phyloP scores from a whole-genome alignment of 2,329 filamentous ascomycete genomes.

The Lecanosticta acicola region DNA sequence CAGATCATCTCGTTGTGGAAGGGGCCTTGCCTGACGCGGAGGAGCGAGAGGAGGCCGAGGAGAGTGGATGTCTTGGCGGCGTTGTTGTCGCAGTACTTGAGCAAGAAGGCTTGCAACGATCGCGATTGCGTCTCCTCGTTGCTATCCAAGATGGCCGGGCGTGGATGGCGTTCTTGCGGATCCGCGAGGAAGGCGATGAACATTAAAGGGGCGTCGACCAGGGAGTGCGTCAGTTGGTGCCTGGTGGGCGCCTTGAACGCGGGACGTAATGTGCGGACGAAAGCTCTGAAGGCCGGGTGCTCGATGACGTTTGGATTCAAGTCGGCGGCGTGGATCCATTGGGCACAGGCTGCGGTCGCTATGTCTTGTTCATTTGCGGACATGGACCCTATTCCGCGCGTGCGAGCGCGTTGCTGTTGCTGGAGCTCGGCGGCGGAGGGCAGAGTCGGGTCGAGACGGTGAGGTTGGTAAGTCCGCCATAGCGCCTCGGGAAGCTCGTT shows the following conservation, averaged over 20 bases:
- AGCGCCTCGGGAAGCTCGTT: constrained; percentile 19
- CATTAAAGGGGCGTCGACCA: constrained; percentile 23
- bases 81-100: constrained; percentile 22
- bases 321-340: constrained; percentile 20
- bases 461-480: constrained; percentile 24
- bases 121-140: constrained; percentile 22
- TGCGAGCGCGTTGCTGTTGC: constrained; percentile 21
- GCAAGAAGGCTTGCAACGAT: constrained; percentile 20
- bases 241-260: constrained; percentile 20
- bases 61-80: constrained; percentile 14
- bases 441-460: constrained; percentile 21
- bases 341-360: constrained; percentile 20
- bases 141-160: constrained; percentile 21
- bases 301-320: constrained; percentile 17
- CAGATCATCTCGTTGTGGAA: constrained; percentile 24
- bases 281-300: constrained; percentile 21
- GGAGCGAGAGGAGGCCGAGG: constrained; percentile 20
- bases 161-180: constrained; percentile 20
- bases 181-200: constrained; percentile 23
- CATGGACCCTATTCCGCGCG: constrained; percentile 22
- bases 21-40: constrained; percentile 21
- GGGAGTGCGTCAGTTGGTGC: constrained; percentile 20
- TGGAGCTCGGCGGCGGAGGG: constrained; percentile 22
- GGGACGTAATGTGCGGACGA: constrained; percentile 18
- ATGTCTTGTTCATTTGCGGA: constrained; percentile 20